A percentile compares a stretch with the other conserved stretches of the same genome.
Evolutionary conservation across 495 filamentous ascomycete species (phyloP).

Genomic region (Annulohypoxylon maeteangense): DNA sequence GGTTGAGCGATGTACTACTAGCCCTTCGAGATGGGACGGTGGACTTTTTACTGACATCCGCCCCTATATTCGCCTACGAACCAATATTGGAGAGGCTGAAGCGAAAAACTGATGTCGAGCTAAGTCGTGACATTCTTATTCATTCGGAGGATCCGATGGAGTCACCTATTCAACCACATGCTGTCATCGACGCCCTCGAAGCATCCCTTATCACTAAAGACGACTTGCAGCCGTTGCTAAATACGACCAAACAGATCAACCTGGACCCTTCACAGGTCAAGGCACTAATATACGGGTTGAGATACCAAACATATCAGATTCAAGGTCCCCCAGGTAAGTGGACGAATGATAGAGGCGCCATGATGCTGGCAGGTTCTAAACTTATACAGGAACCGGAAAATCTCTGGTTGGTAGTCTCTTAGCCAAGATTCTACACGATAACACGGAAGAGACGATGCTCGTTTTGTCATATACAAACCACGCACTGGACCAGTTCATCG

Average conservation of each 20-base stretch:
- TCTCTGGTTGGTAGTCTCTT: constrained; percentile 79
- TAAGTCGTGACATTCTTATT: constrained; percentile 39
- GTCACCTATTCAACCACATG: constrained; percentile 22
- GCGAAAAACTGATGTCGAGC: constrained; percentile 56
- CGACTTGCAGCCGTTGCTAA: constrained; percentile 26
- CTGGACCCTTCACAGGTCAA: constrained; percentile 69
- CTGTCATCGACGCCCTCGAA: constrained; percentile 16
- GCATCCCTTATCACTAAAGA: neutral
- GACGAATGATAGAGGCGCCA: neutral
- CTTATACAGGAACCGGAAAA: constrained; percentile 75
- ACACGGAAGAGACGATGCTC: constrained; percentile 65
- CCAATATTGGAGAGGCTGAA: constrained; percentile 73
- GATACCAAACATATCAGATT: constrained; percentile 68
- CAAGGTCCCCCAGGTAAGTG: constrained; percentile 79
- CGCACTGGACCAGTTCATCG: constrained; percentile 79
- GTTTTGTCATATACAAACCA: constrained; percentile 76
- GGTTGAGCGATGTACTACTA: constrained; percentile 42
- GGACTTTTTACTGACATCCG: constrained; percentile 68
- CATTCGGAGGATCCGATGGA: constrained; percentile 25
- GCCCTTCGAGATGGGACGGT: constrained; percentile 54
- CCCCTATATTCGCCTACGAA: constrained; percentile 77
- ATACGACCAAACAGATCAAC: constrained; percentile 40
- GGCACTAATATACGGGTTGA: constrained; percentile 67
- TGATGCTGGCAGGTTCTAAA: constrained; percentile 17
- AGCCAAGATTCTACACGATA: constrained; percentile 66